phyloP scores from a whole-genome alignment of 2,329 filamentous ascomycete genomes.

The Colletotrichum orchidophilum region DNA sequence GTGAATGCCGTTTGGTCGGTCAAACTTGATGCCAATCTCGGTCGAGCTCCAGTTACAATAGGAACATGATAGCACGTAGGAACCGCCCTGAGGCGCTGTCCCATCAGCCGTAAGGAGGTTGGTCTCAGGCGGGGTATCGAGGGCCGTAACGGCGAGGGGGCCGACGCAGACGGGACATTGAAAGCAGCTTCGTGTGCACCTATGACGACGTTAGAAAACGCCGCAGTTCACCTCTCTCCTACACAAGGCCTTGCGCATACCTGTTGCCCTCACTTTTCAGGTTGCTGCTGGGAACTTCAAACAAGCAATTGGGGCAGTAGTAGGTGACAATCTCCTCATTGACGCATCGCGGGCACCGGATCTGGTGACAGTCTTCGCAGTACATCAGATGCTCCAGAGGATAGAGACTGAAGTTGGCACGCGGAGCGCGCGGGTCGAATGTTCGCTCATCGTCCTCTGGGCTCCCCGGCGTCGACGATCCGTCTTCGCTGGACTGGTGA shows the following conservation, averaged over 20 bases:
- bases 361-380: conserved; percentile 97
- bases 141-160: conserved; percentile 77
- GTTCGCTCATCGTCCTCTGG: conserved; percentile 78
- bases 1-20: conserved; percentile 87
- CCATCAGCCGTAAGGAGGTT: conserved; percentile 54
- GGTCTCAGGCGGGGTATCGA: conserved; percentile 66
- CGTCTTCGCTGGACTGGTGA: conserved; percentile 43
- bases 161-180: conserved; percentile 91
- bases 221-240: not conserved
- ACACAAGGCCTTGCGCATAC: conserved; percentile 58
- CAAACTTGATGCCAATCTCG: conserved; percentile 90
- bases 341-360: conserved; percentile 91
- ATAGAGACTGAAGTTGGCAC: conserved; percentile 91
- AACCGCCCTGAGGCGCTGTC: conserved; percentile 50
- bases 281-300: conserved; percentile 93
- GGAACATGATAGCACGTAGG: conserved; percentile 84
- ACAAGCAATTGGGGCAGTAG: conserved; percentile 94
- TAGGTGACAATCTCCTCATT: conserved; percentile 94
- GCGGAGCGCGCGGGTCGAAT: conserved; percentile 85
- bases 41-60: conserved; percentile 94
- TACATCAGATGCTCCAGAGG: conserved; percentile 94
- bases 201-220: conserved; percentile 44
- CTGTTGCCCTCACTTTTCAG: conserved; percentile 93
- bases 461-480: conserved; percentile 42
- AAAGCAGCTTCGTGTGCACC: conserved; percentile 94